A percentile compares a stretch with the other conserved stretches of the same genome.
phyloP scores from a whole-genome alignment of 2,329 filamentous ascomycete species.

The Trichoderma atroviride region DNA sequence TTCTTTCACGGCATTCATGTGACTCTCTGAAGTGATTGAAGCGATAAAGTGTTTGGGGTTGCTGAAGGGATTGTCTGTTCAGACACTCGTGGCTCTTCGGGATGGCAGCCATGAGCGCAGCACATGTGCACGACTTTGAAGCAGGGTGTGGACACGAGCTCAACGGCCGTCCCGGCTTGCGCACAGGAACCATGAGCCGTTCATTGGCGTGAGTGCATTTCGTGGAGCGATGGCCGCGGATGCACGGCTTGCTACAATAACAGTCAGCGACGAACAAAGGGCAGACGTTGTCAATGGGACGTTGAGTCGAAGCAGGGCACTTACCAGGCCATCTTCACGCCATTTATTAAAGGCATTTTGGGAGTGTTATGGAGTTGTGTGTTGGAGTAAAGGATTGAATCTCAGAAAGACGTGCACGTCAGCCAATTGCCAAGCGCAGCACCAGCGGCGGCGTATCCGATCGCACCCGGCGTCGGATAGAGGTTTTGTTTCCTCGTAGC shows the following conservation, averaged over 20 bases:
- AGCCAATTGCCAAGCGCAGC: neutral
- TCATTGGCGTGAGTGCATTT: slow-evolving; percentile 72
- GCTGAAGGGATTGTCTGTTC: neutral
- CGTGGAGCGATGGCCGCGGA: slow-evolving; percentile 74
- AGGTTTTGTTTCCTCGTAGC: neutral
- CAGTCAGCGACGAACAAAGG: slow-evolving; percentile 4
- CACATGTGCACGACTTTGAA: slow-evolving; percentile 63
- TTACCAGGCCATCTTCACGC: slow-evolving; percentile 74
- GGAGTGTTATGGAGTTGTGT: neutral
- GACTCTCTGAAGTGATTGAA: neutral
- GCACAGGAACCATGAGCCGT: slow-evolving; percentile 69
- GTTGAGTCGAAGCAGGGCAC: slow-evolving; percentile 36
- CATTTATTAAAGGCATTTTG: slow-evolving; percentile 68
- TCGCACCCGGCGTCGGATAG: neutral
- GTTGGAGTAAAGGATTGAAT: neutral
- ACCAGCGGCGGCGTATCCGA: neutral
- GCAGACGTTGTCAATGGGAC: neutral
- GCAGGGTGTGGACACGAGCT: slow-evolving; percentile 69
- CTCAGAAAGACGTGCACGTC: neutral
- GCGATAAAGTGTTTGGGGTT: neutral
- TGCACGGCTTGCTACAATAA: slow-evolving; percentile 66
- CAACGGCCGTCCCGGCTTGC: slow-evolving; percentile 71
- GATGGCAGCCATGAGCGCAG: slow-evolving; percentile 65
- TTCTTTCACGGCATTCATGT: neutral
- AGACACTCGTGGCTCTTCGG: slow-evolving; percentile 59